phyloP scores from a whole-genome alignment of 768 basidiomycete species.

The Russula griseocarnosa region DNA sequence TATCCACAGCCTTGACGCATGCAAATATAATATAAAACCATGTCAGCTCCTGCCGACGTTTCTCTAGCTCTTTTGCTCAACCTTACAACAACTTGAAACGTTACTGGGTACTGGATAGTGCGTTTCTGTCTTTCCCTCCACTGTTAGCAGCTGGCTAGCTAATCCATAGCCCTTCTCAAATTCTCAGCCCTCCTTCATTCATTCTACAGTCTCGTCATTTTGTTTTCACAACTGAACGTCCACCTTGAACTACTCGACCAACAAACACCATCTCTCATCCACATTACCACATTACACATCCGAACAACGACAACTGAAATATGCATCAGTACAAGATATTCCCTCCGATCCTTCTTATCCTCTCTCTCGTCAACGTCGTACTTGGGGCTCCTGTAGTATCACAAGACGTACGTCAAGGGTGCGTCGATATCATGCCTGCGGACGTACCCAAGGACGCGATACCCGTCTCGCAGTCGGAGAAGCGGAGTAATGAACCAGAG shows the following conservation, averaged over 20 bases:
- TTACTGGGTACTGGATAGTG: constrained; percentile 16
- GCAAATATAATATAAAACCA: constrained; percentile 5
- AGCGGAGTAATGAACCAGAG: too few relatives aligned
- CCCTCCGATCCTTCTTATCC: neutral
- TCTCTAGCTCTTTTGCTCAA: constrained; percentile 7
- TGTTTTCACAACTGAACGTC: neutral
- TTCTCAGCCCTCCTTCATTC: neutral
- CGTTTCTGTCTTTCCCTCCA: neutral
- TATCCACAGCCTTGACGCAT: neutral
- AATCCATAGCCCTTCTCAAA: neutral
- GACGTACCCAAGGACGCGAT: too few relatives aligned
- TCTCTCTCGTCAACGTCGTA: neutral
- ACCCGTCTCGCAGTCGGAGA: too few relatives aligned
- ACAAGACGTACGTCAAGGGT: too few relatives aligned
- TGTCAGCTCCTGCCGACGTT: too few relatives aligned
- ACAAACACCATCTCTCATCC: neutral
- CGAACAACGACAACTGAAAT: too few relatives aligned
- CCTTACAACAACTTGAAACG: neutral
- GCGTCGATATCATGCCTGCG: too few relatives aligned
- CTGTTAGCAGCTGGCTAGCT: neutral
- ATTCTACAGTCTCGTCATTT: neutral
- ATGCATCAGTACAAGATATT: too few relatives aligned
- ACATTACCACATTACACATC: too few relatives aligned
- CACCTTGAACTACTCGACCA: neutral
- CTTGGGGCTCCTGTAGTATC: too few relatives aligned